phyloP scores from a whole-genome alignment of 2,329 filamentous ascomycete genomes.

The Mycosphaerella arachidis region DNA sequence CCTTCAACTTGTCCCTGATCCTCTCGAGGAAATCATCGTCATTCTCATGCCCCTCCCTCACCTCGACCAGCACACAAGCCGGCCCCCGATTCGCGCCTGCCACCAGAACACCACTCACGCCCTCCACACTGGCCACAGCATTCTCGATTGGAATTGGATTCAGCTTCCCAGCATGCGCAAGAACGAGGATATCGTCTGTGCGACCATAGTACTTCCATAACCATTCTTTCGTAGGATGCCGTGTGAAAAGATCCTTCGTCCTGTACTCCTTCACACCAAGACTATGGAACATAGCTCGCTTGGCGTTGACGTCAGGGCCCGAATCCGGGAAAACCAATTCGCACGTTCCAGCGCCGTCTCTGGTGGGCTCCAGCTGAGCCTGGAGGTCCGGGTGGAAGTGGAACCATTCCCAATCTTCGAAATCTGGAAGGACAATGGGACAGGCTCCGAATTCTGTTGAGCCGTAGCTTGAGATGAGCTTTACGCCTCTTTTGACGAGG shows the following conservation, averaged over 20 bases:
- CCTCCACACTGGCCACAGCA: not conserved
- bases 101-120: not conserved
- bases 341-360: not conserved
- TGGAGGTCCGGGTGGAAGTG: not conserved
- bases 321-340: not conserved
- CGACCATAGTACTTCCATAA: slow-evolving; percentile 3
- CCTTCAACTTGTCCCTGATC: not conserved
- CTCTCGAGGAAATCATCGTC: not conserved
- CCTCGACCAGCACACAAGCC: not conserved
- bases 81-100: not conserved
- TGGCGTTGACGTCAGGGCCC: not conserved
- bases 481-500: not conserved
- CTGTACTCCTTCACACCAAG: not conserved
- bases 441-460: not conserved
- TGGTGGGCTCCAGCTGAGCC: not conserved
- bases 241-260: slow-evolving; percentile 3
- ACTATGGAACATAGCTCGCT: not conserved
- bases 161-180: not conserved
- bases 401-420: not conserved
- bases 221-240: not conserved
- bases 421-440: not conserved
- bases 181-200: not conserved
- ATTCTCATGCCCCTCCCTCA: not conserved
- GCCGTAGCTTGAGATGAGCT: not conserved
- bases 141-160: not conserved